Evolutionary conservation across 495 filamentous ascomycete species (phyloP), one percentile per base, ranked within the genome.

Genomic region (Corynascus novoguineensis): DNA sequence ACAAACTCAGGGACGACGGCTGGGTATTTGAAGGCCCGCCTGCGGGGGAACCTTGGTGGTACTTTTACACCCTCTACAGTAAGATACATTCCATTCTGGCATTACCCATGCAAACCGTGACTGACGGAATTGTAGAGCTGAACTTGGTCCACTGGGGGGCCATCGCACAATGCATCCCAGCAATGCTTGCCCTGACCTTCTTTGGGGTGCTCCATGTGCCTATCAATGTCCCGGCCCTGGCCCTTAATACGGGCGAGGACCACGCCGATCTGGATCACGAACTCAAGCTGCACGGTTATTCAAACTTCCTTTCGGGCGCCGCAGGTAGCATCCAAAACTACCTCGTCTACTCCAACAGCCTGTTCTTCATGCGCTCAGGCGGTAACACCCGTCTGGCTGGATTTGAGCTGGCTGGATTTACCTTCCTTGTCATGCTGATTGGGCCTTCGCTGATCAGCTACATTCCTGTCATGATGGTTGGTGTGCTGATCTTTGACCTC

Each of bases 151-250:
- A 95, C 64, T 95, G 89, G 88, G 73, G 73, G 21, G 93, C 95
- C 22, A 78, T 98, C 56, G 68, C 77, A 24, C 83, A 88, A 51
- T 90, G 86, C 0, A 78, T 96, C 21, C 93, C 95, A 0, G 90
- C 95, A 11, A 97, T 97, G 92, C 87, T 97, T 68, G 93, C 95
- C 2, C 73, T 98, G 54, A 96, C 95, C 0, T 97, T 98, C 76
- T 98, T 98, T 67, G 92, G 92, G 40, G 84, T 98, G 42, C 81
- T 98, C 12, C 95, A 98, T 68, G 93, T 97, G 8, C 95, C 93
- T 0, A 98, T 98, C 71, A 97, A 98, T 68, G 89, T 97, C 17
- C 93, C 93, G 6, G 91, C 93, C 3, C 69, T 98, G 17, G 93
- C 87, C 1, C 86, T 95, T 38, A 90, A 88, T 6, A 88, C 86